phyloP scores from a whole-genome alignment of 2,329 filamentous ascomycete genomes.

The Chrysosporium queenslandicum region DNA sequence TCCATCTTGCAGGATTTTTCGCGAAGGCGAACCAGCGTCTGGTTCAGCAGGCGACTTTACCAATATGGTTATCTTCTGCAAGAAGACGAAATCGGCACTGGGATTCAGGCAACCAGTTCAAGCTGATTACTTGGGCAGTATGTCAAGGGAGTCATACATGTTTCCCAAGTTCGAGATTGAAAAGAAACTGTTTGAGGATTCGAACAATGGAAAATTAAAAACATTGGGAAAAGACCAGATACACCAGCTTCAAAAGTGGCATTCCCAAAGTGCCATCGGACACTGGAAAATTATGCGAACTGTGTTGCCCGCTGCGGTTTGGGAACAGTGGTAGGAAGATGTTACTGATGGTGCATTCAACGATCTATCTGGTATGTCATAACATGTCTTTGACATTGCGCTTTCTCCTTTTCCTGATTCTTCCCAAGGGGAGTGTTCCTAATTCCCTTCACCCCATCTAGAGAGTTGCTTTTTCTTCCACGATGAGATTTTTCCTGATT shows the following conservation, averaged over 20 bases:
- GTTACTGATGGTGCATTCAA: not conserved
- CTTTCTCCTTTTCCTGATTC: too few relatives aligned
- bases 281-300: conserved; percentile 90
- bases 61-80: conserved; percentile 95
- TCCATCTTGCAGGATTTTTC: conserved; percentile 81
- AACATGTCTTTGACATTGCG: too few relatives aligned
- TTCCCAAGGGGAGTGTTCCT: too few relatives aligned
- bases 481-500: conserved; percentile 40
- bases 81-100: conserved; percentile 49
- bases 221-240: conserved; percentile 46
- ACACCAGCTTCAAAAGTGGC: conserved; percentile 57
- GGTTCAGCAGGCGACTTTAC: conserved; percentile 61
- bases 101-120: conserved; percentile 56
- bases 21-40: conserved; percentile 55
- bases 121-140: conserved; percentile 62
- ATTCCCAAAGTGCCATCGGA: conserved; percentile 63
- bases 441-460: too few relatives aligned
- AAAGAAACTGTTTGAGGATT: conserved; percentile 25
- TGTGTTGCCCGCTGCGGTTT: conserved; percentile 66
- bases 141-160: conserved; percentile 59
- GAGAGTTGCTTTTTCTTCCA: conserved; percentile 22
- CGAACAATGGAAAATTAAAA: conserved; percentile 38
- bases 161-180: conserved; percentile 62
- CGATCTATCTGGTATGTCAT: conserved; percentile 8
- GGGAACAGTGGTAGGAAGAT: conserved; percentile 67